Percentiles rank a stretch among this genome's conserved stretches.
Conservation (phyloP, 306 rosid species). For the Rosa rugosa region DNA sequence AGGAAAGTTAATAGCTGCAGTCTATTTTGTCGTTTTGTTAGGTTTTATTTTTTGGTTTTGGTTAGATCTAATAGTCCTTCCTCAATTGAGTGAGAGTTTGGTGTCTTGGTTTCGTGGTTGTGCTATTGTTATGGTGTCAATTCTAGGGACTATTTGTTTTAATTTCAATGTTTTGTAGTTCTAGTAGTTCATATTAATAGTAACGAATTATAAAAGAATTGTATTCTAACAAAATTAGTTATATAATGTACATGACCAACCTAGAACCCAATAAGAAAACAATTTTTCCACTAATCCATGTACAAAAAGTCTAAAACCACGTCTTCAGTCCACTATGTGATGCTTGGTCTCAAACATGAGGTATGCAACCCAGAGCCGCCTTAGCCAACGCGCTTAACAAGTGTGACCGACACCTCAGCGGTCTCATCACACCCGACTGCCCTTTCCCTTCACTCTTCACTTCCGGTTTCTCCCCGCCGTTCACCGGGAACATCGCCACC, state of each 20-base stretch:
- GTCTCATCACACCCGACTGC: constrained; percentile 26
- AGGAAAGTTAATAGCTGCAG: too few species aligned
- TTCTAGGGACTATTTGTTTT: too few species aligned
- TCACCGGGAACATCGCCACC: constrained; percentile 29
- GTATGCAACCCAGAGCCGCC: constrained; percentile 33
- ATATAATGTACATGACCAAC: not conserved
- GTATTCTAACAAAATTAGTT: not conserved
- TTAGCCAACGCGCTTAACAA: constrained; percentile 28
- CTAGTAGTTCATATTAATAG: not conserved
- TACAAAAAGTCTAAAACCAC: not conserved
- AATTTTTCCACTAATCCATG: not conserved
- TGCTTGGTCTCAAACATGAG: constrained; percentile 13
- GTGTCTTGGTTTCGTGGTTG: too few species aligned
- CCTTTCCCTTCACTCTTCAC: constrained; percentile 11
- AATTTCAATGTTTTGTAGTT: too few species aligned
- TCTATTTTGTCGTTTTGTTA: too few species aligned
- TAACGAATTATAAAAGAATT: not conserved
- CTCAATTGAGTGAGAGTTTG: too few species aligned
- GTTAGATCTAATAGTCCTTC: too few species aligned
- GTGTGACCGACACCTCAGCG: constrained; percentile 30
- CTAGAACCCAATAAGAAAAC: not conserved
- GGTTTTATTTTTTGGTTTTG: too few species aligned
- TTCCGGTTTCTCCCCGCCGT: constrained; percentile 9
- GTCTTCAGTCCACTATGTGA: not conserved
- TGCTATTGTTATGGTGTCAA: too few species aligned